Base-by-base conservation (phyloP, 2,329 filamentous ascomycete genomes). In the Pseudocercospora pini-densiflorae region DNA sequence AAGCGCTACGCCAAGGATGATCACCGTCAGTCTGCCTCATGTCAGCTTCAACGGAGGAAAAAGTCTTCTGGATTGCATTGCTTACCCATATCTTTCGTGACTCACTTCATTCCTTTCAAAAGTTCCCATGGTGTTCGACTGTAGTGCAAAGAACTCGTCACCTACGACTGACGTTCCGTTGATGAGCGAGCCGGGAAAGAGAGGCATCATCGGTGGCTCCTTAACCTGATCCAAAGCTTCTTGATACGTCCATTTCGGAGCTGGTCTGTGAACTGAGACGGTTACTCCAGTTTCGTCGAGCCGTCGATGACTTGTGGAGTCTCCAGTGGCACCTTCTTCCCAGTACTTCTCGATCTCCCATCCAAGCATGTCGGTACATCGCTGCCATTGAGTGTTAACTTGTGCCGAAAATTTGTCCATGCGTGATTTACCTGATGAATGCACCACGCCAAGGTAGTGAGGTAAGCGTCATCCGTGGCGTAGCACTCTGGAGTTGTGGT, bases 121-220 rank as follows among this genome's bases (percentile, higher is more conserved):
- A 29, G 71, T 72, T 23, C 69, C 54, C 10, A 76, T 54, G 2
- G 73, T 76, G 1, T 72, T 71, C 23, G 70, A 66, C 31, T 73
- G 73, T 16, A 70, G 62, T 33, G 71, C 54, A 23, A 75, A 79
- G 5, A 69, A 51, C 2, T 74, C 54, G 14, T 61, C 59, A 49
- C 74, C 73, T 14, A 78, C 75, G 43, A 77, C 59, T 8, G 72
- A 75, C 7, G 77, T 77, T 8, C 29, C 51, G 55, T 75, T 77
- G 23, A 79, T 70, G 68, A 75, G 73, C 49, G 65, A 49, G 0
- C 45, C 54, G 0, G 36, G 8, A 1, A 58, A 53, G 9, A 65
- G 33, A 4, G 31, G 53, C 12, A 51, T 61, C 8, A 66, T 68
- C 10, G 70, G 72, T 23, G 74, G 62, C 10, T 58, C 49, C 6